These are phyloP conservation scores for Rhododendron kiyosumense DNA, from an alignment of 148 eudicot species.

Conservation along the genomic window DNA sequence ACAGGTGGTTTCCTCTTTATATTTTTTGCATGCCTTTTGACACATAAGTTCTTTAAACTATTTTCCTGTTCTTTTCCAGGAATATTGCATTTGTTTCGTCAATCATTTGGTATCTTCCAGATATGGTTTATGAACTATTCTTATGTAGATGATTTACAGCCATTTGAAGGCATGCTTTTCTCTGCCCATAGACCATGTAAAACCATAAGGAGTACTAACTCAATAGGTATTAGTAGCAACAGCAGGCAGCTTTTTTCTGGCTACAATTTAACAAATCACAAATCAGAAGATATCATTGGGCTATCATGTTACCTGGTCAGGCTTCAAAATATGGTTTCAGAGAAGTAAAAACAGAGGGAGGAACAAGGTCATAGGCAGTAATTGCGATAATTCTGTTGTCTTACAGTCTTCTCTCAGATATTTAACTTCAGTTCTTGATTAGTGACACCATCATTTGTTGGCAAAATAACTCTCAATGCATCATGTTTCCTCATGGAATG, in stretches of 20 bases:
- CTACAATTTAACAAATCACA: not conserved
- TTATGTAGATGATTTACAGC: not conserved
- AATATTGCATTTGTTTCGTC: not conserved
- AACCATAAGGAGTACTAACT: not conserved
- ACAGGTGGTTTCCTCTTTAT: constrained; percentile 25
- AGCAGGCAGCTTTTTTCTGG: not conserved
- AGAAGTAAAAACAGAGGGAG: not conserved
- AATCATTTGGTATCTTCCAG: not conserved
- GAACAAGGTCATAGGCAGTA: not conserved
- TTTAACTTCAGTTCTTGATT: not conserved
- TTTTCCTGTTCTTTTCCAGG: not conserved
- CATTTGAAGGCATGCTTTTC: not conserved
- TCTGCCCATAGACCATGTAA: not conserved
- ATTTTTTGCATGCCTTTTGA: not conserved
- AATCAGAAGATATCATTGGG: not conserved
- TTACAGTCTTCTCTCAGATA: not conserved
- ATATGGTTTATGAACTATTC: not conserved
- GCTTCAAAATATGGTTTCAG: not conserved
- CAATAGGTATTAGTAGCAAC: not conserved
- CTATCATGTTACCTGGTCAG: not conserved
- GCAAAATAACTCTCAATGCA: not conserved
- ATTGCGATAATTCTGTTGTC: not conserved
- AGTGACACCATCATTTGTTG: not conserved
- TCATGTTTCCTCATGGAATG: not conserved
- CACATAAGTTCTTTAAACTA: not conserved